phyloP scores from a whole-genome alignment of 2,329 filamentous ascomycete genomes.

The Emergomyces africanus region DNA sequence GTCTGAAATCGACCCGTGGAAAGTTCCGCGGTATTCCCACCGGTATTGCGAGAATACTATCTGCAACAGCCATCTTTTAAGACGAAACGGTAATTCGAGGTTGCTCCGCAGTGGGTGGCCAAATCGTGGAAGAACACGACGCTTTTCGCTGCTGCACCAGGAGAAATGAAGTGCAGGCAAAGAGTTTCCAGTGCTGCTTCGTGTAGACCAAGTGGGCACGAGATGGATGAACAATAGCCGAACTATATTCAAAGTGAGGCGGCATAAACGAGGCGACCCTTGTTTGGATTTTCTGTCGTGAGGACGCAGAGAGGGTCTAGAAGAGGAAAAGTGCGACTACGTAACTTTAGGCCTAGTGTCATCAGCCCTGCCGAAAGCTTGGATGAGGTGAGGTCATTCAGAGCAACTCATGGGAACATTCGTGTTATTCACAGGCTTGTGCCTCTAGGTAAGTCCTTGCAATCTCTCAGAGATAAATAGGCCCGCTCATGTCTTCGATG shows the following conservation, averaged over 20 bases:
- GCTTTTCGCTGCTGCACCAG: background rate
- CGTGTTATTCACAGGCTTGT: background rate
- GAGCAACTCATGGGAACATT: background rate
- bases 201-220: background rate
- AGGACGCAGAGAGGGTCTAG: too few species aligned
- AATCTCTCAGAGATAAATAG: background rate
- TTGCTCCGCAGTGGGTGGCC: background rate
- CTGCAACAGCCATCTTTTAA: background rate
- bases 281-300: background rate
- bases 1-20: background rate
- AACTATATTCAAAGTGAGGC: slow-evolving; percentile 2
- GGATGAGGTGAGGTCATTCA: background rate
- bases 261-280: background rate
- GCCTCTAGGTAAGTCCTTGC: background rate
- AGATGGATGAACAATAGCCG: background rate
- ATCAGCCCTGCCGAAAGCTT: background rate
- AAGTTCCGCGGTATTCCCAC: background rate
- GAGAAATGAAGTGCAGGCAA: background rate
- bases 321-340: background rate
- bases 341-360: background rate
- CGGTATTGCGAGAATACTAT: background rate
- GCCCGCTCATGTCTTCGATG: background rate
- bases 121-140: slow-evolving; percentile 3
- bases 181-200: background rate
- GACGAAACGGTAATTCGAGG: background rate